These are phyloP conservation scores for Seiridium cupressi DNA, from an alignment of 2,329 filamentous ascomycete species.

Conservation along the genomic window DNA sequence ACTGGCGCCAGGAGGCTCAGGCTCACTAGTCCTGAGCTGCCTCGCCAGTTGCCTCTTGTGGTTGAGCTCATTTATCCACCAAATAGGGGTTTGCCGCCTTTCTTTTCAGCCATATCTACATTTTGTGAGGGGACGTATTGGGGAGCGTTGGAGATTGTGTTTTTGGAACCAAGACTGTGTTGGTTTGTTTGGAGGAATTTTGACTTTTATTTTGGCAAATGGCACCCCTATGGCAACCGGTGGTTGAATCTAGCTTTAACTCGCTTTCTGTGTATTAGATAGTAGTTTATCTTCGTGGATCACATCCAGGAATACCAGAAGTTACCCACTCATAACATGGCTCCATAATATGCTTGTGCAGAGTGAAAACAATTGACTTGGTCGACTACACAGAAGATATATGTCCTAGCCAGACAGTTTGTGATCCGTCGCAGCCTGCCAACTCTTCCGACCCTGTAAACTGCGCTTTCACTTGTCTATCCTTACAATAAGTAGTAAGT, in stretches of 20 bases:
- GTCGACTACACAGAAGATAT: no score
- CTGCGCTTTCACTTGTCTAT: no score
- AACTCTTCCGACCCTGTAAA: no score
- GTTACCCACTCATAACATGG: constrained; percentile 57
- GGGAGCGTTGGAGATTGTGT: constrained; percentile 1
- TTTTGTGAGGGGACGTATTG: constrained; percentile 3
- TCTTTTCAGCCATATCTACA: constrained; percentile 27
- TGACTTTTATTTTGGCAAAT: constrained; percentile 20
- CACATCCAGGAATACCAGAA: constrained; percentile 57
- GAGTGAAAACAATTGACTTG: neutral
- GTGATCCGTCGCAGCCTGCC: no score
- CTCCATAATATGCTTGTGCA: neutral
- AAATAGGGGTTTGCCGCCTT: constrained; percentile 18
- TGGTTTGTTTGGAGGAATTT: constrained; percentile 9
- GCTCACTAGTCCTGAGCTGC: constrained; percentile 4
- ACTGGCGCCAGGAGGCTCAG: constrained; percentile 63
- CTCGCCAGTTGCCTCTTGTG: constrained; percentile 55
- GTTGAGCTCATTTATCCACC: constrained; percentile 43
- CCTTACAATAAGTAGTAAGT: no score
- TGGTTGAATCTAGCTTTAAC: constrained; percentile 41
- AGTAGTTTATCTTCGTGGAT: constrained; percentile 31
- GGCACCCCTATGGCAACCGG: constrained; percentile 22
- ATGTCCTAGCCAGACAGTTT: no score
- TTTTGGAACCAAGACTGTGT: neutral
- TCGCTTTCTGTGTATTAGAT: constrained; percentile 67